Evolutionary conservation across 352 stramenopile species (phyloP).

Genomic region (Pythium aristosporum): DNA sequence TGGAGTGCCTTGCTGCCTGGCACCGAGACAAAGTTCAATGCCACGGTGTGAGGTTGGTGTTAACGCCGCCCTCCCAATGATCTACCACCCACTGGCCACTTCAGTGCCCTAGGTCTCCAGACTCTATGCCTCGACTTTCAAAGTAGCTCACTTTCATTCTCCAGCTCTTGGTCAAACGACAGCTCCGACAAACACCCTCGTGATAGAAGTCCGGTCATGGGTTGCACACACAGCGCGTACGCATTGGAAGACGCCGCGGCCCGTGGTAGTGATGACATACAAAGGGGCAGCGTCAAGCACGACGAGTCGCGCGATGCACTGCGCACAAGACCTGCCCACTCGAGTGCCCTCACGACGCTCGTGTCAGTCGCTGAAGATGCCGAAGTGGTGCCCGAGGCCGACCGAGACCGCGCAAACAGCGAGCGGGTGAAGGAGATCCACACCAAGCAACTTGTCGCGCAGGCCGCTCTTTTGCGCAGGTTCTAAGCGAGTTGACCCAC

Average conservation of each 20-base stretch:
- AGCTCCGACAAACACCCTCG: no score
- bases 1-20: background rate
- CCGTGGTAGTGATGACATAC: background rate
- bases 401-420: background rate
- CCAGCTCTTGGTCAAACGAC: background rate
- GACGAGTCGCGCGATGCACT: background rate
- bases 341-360: slow-evolving; percentile 3
- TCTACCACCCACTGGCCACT: no score
- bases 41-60: background rate
- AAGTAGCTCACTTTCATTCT: background rate
- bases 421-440: slow-evolving; percentile 10
- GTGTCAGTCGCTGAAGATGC: slow-evolving; percentile 1
- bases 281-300: background rate
- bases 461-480: background rate
- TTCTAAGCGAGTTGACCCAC: background rate
- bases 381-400: background rate
- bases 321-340: background rate
- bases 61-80: no score
- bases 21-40: background rate
- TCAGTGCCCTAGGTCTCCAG: background rate
- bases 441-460: background rate
- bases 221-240: slow-evolving; percentile 3
- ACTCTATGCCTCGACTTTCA: background rate
- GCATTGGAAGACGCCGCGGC: background rate
- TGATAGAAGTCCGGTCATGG: background rate